Percentiles rank a stretch among this genome's conserved stretches.
phyloP scores from a whole-genome alignment of 495 filamentous ascomycete genomes.

The Aspergillus ellipticus region DNA sequence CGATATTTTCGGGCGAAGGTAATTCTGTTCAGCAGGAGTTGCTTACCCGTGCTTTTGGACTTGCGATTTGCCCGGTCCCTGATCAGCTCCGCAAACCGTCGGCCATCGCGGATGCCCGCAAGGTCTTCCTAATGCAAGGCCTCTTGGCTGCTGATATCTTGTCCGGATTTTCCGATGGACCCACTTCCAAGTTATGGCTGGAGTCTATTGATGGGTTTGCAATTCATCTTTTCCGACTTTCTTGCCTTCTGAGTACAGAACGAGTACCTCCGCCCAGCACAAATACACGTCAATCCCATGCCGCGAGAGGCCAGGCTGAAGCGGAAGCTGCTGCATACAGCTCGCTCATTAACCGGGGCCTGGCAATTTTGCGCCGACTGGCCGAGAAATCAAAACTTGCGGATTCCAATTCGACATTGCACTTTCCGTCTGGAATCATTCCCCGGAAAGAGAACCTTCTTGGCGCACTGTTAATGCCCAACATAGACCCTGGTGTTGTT shows the following conservation, averaged over 20 bases:
- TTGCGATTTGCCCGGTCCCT: constrained; percentile 81
- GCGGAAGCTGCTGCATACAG: constrained; percentile 44
- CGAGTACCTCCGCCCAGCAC: constrained; percentile 31
- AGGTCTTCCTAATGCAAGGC: constrained; percentile 84
- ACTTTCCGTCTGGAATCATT: constrained; percentile 60
- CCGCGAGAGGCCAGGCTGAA: constrained; percentile 34
- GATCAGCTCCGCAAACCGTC: constrained; percentile 53
- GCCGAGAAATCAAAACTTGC: constrained; percentile 68
- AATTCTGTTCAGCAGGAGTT: constrained; percentile 65
- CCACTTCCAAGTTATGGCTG: constrained; percentile 77
- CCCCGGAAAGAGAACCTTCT: constrained; percentile 70
- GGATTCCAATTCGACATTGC: constrained; percentile 38
- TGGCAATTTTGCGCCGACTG: constrained; percentile 65
- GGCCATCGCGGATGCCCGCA: constrained; percentile 71
- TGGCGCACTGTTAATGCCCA: constrained; percentile 59
- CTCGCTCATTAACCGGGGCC: constrained; percentile 64
- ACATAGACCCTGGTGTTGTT: constrained; percentile 58
- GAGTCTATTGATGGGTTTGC: constrained; percentile 83
- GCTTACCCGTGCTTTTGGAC: constrained; percentile 81
- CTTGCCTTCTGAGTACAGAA: constrained; percentile 65
- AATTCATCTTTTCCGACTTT: constrained; percentile 67
- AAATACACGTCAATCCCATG: constrained; percentile 30
- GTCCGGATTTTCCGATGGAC: constrained; percentile 64
- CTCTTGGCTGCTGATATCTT: constrained; percentile 89
- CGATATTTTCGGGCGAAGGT: constrained; percentile 74